phyloP scores from a whole-genome alignment of 1,284 basidiomycete species.

The Apiotrichum akiyoshidainum region DNA sequence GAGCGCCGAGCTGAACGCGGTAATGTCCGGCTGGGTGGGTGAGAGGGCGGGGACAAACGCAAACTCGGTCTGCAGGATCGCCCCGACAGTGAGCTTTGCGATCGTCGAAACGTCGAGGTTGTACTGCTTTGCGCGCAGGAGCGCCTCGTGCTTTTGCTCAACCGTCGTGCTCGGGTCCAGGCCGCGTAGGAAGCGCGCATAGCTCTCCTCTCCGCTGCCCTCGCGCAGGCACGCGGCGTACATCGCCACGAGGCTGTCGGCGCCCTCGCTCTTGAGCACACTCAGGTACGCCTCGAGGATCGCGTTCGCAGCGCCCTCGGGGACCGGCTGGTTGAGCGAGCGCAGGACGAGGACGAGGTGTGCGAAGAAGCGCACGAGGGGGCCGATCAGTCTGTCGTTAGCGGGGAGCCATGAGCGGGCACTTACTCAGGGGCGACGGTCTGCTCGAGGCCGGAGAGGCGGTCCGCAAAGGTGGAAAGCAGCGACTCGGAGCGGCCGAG shows the following conservation, averaged over 20 bases:
- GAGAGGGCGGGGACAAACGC: constrained; percentile 47
- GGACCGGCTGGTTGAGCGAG: constrained; percentile 70
- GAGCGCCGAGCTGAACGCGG: constrained; percentile 51
- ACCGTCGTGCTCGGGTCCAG: constrained; percentile 69
- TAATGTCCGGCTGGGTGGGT: constrained; percentile 54
- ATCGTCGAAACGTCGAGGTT: constrained; percentile 78
- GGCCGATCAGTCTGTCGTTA: constrained; percentile 29
- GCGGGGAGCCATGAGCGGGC: not conserved
- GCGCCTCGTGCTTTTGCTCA: constrained; percentile 66
- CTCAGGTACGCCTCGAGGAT: constrained; percentile 87
- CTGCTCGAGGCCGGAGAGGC: constrained; percentile 53
- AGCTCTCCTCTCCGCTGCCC: constrained; percentile 80
- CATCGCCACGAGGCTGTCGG: constrained; percentile 83
- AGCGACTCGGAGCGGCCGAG: constrained; percentile 67
- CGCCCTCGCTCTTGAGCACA: constrained; percentile 78
- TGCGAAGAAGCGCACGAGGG: constrained; percentile 78
- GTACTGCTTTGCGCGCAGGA: constrained; percentile 75
- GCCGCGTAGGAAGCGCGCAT: constrained; percentile 80
- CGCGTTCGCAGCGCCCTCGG: constrained; percentile 69
- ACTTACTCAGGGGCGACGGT: constrained; percentile 62
- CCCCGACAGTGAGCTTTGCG: constrained; percentile 74
- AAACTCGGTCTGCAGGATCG: constrained; percentile 69
- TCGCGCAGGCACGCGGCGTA: constrained; percentile 90
- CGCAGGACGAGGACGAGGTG: constrained; percentile 90
- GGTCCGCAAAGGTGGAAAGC: constrained; percentile 68